phyloP scores from a whole-genome alignment of 306 rosid genomes.

The Quercus alba region DNA sequence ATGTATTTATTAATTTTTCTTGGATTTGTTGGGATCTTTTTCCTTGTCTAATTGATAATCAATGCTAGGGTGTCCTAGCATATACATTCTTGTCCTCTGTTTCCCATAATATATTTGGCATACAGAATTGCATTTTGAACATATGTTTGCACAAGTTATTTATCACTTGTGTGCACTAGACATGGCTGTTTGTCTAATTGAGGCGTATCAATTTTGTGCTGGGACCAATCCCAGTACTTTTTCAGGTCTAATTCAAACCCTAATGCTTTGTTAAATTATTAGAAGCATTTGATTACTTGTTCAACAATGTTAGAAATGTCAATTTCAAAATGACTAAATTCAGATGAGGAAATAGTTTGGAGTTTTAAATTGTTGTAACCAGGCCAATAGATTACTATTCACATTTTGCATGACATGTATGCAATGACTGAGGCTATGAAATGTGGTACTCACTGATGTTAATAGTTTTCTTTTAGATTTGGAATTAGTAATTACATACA shows the following conservation, averaged over 20 bases:
- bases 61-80: not conserved
- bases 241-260: not conserved
- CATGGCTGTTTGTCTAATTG: not conserved
- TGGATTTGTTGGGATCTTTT: not conserved
- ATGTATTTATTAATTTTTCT: not conserved
- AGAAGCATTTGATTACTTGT: not conserved
- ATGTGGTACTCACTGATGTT: not conserved
- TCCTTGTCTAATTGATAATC: not conserved
- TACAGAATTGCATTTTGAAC: not conserved
- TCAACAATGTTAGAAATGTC: not conserved
- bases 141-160: too few species aligned
- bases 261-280: too few species aligned
- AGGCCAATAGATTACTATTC: not conserved
- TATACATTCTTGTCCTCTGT: not conserved
- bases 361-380: not conserved
- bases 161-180: not conserved
- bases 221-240: not conserved
- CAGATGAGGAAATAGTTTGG: not conserved
- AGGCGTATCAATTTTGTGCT: not conserved
- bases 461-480: too few species aligned
- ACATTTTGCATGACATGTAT: not conserved
- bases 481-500: too few species aligned
- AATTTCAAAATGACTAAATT: not conserved
- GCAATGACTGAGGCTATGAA: not conserved
- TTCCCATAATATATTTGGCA: not conserved